A percentile compares a stretch with the other conserved stretches of the same genome.
Evolutionary conservation across 768 basidiomycete genomes (phyloP).

Genomic region (Russula sp.): DNA sequence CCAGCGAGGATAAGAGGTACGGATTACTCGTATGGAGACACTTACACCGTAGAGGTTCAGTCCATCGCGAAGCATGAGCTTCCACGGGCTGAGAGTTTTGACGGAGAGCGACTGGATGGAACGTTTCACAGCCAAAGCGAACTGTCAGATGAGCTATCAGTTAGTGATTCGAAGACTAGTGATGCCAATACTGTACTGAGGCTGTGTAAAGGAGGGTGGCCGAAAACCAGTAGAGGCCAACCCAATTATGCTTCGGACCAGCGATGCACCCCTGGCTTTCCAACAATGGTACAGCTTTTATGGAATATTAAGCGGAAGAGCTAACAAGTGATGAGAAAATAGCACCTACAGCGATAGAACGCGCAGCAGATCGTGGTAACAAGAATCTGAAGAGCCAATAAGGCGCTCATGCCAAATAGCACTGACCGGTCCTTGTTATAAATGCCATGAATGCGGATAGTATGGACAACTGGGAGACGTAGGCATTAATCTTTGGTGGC

Average conservation of each 20-base stretch:
- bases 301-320: conserved; percentile 9
- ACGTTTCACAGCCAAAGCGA: conserved; percentile 54
- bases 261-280: conserved; percentile 82
- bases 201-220: conserved; percentile 67
- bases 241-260: conserved; percentile 74
- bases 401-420: conserved; percentile 47
- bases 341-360: conserved; percentile 63
- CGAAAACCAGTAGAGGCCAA: conserved; percentile 79
- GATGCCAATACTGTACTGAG: conserved; percentile 41
- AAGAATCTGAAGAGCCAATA: conserved; percentile 63
- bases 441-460: conserved; percentile 74
- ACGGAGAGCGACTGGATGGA: conserved; percentile 51
- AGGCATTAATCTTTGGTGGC: not conserved
- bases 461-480: conserved; percentile 49
- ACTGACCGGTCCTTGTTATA: conserved; percentile 59
- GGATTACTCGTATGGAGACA: not conserved
- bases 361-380: conserved; percentile 69
- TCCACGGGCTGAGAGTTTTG: conserved; percentile 65
- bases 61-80: conserved; percentile 85
- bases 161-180: not conserved
- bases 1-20: conserved; percentile 2
- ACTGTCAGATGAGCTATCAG: conserved; percentile 32
- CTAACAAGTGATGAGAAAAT: conserved; percentile 5
- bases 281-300: conserved; percentile 59
- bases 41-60: conserved; percentile 76